Evolutionary conservation across 371 early-diverging fungal species (phyloP).

Genomic region (Mortierella sp.): DNA sequence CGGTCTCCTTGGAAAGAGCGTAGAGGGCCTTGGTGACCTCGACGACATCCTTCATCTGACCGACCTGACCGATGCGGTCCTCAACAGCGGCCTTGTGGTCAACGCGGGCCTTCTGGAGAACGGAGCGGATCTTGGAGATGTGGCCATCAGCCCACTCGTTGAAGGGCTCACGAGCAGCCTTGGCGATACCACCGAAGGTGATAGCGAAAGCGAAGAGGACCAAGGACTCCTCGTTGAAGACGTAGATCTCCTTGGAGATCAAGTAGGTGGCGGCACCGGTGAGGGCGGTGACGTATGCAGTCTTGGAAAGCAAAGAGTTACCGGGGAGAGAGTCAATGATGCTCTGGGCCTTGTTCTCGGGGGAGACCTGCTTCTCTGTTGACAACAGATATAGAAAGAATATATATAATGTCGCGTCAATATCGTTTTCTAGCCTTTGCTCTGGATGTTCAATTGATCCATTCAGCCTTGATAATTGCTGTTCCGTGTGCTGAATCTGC

Average conservation of each 20-base stretch:
- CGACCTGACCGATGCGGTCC: conserved; percentile 90
- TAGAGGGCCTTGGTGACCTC: conserved; percentile 94
- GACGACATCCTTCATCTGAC: conserved; percentile 93
- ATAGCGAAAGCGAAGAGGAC: conserved; percentile 77
- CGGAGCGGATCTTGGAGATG: conserved; percentile 81
- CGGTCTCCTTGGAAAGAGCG: conserved; percentile 95
- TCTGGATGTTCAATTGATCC: background rate
- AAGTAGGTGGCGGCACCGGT: conserved; percentile 89
- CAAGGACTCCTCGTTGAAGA: conserved; percentile 94
- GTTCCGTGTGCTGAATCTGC: background rate
- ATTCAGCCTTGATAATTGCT: background rate
- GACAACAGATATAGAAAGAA: background rate
- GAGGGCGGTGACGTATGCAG: conserved; percentile 86
- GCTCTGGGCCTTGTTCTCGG: conserved; percentile 79
- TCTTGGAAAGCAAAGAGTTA: conserved; percentile 88
- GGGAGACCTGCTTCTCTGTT: conserved; percentile 58
- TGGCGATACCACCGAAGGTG: conserved; percentile 81
- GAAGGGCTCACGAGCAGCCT: conserved; percentile 87
- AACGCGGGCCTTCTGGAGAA: conserved; percentile 87
- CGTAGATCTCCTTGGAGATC: conserved; percentile 97
- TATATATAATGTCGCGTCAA: conserved; percentile 5
- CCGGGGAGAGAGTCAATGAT: conserved; percentile 95
- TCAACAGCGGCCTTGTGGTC: conserved; percentile 93
- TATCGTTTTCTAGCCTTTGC: background rate
- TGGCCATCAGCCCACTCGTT: conserved; percentile 89